phyloP scores from a whole-genome alignment of 768 basidiomycete genomes.

The Macrolepiota fuliginosa region DNA sequence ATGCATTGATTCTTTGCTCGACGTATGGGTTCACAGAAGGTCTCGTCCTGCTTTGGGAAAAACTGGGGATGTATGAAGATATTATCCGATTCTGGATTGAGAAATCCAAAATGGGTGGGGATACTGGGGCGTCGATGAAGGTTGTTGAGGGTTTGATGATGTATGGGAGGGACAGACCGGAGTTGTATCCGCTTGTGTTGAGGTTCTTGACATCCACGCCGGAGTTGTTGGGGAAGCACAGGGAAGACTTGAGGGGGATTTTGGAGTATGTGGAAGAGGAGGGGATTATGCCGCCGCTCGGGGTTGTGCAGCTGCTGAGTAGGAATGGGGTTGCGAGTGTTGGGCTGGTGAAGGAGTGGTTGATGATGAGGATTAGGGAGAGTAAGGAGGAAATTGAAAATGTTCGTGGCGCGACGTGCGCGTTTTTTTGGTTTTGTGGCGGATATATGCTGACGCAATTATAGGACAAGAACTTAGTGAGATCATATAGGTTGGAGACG shows the following conservation, averaged over 20 bases:
- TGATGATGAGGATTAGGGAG: slow-evolving; percentile 74
- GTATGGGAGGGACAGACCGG: slow-evolving; percentile 69
- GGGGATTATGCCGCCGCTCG: slow-evolving; percentile 84
- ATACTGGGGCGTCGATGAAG: slow-evolving; percentile 39
- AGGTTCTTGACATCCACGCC: slow-evolving; percentile 86
- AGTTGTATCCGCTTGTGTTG: slow-evolving; percentile 84
- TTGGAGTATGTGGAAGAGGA: slow-evolving; percentile 79
- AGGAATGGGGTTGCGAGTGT: slow-evolving; percentile 89
- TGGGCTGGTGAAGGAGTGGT: slow-evolving; percentile 89
- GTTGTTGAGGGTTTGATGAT: slow-evolving; percentile 69
- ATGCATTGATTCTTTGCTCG: slow-evolving; percentile 94
- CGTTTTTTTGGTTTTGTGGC: neutral
- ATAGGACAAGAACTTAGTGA: slow-evolving; percentile 83
- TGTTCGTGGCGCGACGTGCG: slow-evolving; percentile 41
- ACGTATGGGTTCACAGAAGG: slow-evolving; percentile 80
- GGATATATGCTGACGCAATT: slow-evolving; percentile 9
- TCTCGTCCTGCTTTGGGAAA: slow-evolving; percentile 89
- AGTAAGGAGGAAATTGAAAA: slow-evolving; percentile 76
- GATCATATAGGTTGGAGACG: slow-evolving; percentile 89
- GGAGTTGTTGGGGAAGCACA: slow-evolving; percentile 68
- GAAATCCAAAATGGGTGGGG: slow-evolving; percentile 40
- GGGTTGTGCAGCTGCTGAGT: slow-evolving; percentile 84
- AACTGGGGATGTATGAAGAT: slow-evolving; percentile 94
- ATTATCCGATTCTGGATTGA: slow-evolving; percentile 93
- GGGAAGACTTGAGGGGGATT: slow-evolving; percentile 65